Evolutionary conservation across 1,284 basidiomycete species (phyloP).

Genomic region (Macrocybe sp.): DNA sequence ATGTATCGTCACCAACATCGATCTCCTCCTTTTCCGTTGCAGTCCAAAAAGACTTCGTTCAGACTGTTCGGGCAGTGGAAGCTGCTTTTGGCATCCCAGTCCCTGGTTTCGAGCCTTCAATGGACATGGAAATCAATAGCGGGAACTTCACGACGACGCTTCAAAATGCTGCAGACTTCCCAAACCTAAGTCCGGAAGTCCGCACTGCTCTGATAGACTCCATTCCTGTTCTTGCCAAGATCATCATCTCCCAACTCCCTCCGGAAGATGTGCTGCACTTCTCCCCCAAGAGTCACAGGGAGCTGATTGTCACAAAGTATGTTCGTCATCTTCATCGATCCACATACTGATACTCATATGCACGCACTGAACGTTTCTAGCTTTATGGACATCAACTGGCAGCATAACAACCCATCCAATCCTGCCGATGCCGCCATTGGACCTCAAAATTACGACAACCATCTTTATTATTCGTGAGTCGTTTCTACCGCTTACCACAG

Average conservation of each 20-base stretch:
- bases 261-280: not conserved
- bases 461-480: conserved; percentile 68
- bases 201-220: conserved; percentile 38
- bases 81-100: conserved; percentile 48
- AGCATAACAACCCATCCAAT: conserved; percentile 60
- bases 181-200: conserved; percentile 34
- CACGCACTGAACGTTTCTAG: conserved; percentile 26
- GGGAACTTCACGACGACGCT: conserved; percentile 43
- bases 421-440: conserved; percentile 64
- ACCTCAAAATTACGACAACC: conserved; percentile 72
- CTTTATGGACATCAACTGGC: conserved; percentile 79
- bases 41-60: conserved; percentile 73
- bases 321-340: conserved; percentile 3
- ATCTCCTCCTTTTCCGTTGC: not conserved
- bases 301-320: conserved; percentile 48
- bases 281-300: conserved; percentile 12
- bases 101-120: conserved; percentile 7
- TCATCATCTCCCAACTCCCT: not conserved
- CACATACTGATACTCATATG: not conserved
- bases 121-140: conserved; percentile 8
- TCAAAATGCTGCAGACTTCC: conserved; percentile 7
- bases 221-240: conserved; percentile 42
- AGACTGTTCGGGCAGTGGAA: conserved; percentile 62
- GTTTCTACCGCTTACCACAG: not conserved
- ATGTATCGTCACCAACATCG: not conserved